These are phyloP conservation scores for Wallacemonas sp. DNA, from an alignment of 208 protist species.

Conservation along the genomic window DNA sequence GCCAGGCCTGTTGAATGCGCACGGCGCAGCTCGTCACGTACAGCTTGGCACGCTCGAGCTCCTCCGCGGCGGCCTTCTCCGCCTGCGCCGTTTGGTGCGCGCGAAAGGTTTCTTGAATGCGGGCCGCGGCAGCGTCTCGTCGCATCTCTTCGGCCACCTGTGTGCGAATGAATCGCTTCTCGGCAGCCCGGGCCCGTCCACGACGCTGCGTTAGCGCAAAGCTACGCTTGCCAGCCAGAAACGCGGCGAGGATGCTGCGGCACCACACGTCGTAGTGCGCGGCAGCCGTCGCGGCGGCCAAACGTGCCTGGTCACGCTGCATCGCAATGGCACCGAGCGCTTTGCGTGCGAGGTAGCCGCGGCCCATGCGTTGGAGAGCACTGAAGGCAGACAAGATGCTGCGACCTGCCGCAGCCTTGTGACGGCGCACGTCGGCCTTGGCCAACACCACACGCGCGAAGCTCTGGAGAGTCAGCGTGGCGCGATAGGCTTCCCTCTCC, in stretches of 20 bases:
- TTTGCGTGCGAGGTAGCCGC: constrained; percentile 32
- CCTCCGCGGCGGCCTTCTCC: constrained; percentile 15
- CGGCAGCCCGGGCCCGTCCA: constrained; percentile 21
- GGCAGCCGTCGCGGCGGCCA: constrained; percentile 14
- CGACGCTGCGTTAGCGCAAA: constrained; percentile 6
- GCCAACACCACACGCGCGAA: constrained; percentile 49
- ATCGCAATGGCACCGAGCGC: constrained; percentile 8
- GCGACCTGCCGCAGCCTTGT: constrained; percentile 44
- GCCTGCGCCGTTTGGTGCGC: constrained; percentile 23
- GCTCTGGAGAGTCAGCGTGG: constrained; percentile 42
- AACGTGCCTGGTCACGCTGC: constrained; percentile 5
- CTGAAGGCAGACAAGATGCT: constrained; percentile 43
- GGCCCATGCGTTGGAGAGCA: constrained; percentile 37
- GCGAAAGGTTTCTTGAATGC: constrained; percentile 44
- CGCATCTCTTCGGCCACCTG: constrained; percentile 34
- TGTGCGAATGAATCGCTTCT: constrained; percentile 39
- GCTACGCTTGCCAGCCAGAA: constrained; percentile 10
- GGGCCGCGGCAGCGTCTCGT: constrained; percentile 39
- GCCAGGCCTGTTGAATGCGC: constrained; percentile 50
- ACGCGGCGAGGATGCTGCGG: constrained; percentile 12
- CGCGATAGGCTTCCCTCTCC: constrained; percentile 34
- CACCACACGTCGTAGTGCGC: constrained; percentile 3
- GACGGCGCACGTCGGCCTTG: constrained; percentile 29
- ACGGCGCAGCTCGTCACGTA: constrained; percentile 23
- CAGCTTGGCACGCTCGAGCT: constrained; percentile 16